Conservation (phyloP, 2,329 filamentous ascomycete genomes). For the Colletotrichum sp. region DNA sequence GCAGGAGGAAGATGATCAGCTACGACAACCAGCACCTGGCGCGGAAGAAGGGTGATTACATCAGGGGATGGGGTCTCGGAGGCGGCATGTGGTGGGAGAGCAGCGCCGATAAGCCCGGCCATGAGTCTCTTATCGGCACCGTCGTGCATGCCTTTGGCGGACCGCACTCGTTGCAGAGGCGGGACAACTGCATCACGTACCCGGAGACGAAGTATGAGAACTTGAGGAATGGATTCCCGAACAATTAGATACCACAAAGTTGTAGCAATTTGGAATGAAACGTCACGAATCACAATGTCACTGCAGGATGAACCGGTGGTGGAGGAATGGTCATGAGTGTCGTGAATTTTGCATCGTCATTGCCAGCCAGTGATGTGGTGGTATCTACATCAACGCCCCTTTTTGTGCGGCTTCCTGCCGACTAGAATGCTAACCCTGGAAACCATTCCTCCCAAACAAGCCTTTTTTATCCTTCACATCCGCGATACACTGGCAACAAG, state of each 20-base stretch:
- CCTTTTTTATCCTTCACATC: conserved; percentile 13
- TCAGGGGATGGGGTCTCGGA: conserved; percentile 71
- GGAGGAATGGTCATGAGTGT: conserved; percentile 15
- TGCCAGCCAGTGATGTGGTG: conserved; percentile 32
- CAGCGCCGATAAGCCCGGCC: conserved; percentile 73
- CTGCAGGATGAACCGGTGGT: neutral
- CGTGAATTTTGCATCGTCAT: conserved; percentile 24
- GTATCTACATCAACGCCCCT: conserved; percentile 49
- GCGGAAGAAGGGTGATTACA: conserved; percentile 72
- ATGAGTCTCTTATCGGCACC: conserved; percentile 71
- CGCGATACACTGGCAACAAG: conserved; percentile 8
- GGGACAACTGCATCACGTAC: conserved; percentile 66
- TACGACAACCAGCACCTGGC: conserved; percentile 79
- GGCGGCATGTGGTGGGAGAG: conserved; percentile 99
- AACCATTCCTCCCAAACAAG: conserved; percentile 17
- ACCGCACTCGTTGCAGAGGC: conserved; percentile 50
- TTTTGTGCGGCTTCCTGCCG: conserved; percentile 34
- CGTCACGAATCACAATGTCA: neutral
- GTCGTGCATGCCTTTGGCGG: conserved; percentile 67
- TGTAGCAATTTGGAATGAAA: neutral
- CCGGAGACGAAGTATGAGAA: conserved; percentile 76
- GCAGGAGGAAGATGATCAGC: conserved; percentile 70
- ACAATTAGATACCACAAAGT: neutral
- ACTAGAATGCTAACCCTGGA: conserved; percentile 24
- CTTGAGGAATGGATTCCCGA: conserved; percentile 60